Conservation (phyloP, 75 land plant species). For the Azolla pinnata region DNA sequence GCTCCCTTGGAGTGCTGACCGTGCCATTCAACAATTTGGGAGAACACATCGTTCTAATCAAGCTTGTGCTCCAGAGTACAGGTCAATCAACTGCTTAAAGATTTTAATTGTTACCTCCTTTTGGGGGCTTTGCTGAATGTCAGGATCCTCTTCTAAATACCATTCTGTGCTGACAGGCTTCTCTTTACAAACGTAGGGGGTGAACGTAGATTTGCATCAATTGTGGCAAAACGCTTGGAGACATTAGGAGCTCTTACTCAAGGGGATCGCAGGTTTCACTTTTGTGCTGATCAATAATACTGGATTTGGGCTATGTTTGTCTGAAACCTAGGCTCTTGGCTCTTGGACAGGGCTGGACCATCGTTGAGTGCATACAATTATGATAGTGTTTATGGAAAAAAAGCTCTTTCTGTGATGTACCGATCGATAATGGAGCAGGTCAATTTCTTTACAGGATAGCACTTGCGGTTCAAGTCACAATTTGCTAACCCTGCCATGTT, state of each 20-base stretch:
- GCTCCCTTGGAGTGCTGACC: conserved; percentile 99
- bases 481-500: neutral
- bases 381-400: conserved; percentile 86
- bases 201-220: conserved; percentile 94
- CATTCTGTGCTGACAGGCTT: conserved; percentile 31
- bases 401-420: conserved; percentile 61
- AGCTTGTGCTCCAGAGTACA: conserved; percentile 87
- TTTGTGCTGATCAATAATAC: neutral
- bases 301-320: too few species aligned
- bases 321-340: too few species aligned
- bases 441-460: neutral
- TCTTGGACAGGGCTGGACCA: conserved; percentile 59
- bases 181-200: conserved; percentile 91
- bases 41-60: conserved; percentile 98
- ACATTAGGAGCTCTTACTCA: conserved; percentile 92
- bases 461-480: neutral
- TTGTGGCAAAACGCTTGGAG: conserved; percentile 89
- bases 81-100: conserved; percentile 25
- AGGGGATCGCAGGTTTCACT: conserved; percentile 76
- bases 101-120: neutral
- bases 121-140: too few species aligned
- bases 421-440: conserved; percentile 86
- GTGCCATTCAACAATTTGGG: conserved; percentile 98
- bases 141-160: neutral
- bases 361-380: conserved; percentile 86